phyloP scores from a whole-genome alignment of 805 yeast species.

The Wickerhamomyces subpelliculosus region DNA sequence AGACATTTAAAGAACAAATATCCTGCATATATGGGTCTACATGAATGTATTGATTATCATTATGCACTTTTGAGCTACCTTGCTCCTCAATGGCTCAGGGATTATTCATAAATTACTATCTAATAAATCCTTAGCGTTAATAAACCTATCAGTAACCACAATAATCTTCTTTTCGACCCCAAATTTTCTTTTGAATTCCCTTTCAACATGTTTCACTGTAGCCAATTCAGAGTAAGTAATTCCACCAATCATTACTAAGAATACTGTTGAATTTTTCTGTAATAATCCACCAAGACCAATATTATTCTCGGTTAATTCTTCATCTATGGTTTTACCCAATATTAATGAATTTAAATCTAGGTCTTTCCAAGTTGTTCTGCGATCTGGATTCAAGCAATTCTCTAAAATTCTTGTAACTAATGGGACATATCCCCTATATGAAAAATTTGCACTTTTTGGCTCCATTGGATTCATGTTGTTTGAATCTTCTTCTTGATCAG shows the following conservation, averaged over 20 bases:
- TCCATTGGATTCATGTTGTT: constrained; percentile 43
- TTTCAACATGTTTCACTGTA: constrained; percentile 56
- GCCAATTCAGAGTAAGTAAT: constrained; percentile 79
- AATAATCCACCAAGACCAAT: constrained; percentile 13
- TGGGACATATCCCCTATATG: constrained; percentile 82
- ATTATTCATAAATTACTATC: constrained; percentile 9
- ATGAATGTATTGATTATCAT: too few relatives aligned
- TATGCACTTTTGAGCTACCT: too few relatives aligned
- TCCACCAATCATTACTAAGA: constrained; percentile 74
- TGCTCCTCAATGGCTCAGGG: too few relatives aligned
- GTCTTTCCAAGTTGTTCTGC: constrained; percentile 29
- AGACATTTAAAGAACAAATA: too few relatives aligned
- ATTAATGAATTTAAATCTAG: constrained; percentile 28
- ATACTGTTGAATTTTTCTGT: constrained; percentile 18
- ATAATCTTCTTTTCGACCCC: constrained; percentile 32
- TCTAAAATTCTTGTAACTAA: constrained; percentile 64
- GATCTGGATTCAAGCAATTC: constrained; percentile 41
- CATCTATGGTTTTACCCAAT: constrained; percentile 29
- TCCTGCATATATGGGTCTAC: too few relatives aligned
- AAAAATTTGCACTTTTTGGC: too few relatives aligned
- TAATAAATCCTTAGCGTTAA: constrained; percentile 35
- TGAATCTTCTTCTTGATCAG: constrained; percentile 7
- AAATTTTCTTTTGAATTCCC: constrained; percentile 26
- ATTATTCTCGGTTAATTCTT: constrained; percentile 11
- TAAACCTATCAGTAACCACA: constrained; percentile 41